Conservation (phyloP, 768 basidiomycete genomes). For the Boletus sp. region DNA sequence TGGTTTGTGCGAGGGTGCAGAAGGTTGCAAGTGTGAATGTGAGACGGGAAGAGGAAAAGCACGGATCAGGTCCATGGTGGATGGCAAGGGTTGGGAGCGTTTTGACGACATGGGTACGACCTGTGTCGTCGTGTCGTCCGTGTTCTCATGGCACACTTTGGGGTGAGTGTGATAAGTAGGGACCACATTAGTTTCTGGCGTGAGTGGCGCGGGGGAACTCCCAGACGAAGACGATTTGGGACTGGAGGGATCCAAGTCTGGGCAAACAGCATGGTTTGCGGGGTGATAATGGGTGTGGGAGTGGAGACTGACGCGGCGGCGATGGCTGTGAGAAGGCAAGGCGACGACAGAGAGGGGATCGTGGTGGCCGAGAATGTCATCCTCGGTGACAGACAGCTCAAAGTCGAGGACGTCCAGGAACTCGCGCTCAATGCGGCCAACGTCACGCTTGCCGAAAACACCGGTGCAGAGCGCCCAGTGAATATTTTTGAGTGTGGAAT, state of each 20-base stretch:
- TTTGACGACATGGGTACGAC: conserved; percentile 23
- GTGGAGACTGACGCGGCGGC: conserved; percentile 25
- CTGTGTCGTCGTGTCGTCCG: conserved; percentile 26
- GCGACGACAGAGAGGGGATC: conserved; percentile 32
- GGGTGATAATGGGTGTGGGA: conserved; percentile 16
- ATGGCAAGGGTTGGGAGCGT: conserved; percentile 22
- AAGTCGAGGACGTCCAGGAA: conserved; percentile 79
- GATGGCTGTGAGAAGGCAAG: conserved; percentile 25
- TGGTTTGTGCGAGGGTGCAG: conserved; percentile 23
- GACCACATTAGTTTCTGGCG: conserved; percentile 26
- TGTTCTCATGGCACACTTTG: conserved; percentile 29
- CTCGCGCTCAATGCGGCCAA: conserved; percentile 79
- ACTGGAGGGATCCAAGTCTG: conserved; percentile 43
- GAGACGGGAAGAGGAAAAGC: conserved; percentile 47
- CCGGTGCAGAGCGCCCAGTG: conserved; percentile 88
- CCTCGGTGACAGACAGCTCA: conserved; percentile 62
- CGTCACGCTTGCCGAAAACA: conserved; percentile 77
- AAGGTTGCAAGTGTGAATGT: conserved; percentile 19
- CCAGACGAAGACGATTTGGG: conserved; percentile 37
- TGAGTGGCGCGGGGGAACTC: conserved; percentile 33
- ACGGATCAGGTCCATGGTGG: conserved; percentile 43
- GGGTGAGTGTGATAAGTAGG: conserved; percentile 18
- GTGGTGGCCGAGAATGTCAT: conserved; percentile 53
- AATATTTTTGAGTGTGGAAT: conserved; percentile 86
- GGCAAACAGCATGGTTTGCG: conserved; percentile 29